Evolutionary conservation across 176 grass and related monocot genomes (phyloP), one percentile per base, ranked within the genome.

Genomic region (Cenchrus purpureus): DNA sequence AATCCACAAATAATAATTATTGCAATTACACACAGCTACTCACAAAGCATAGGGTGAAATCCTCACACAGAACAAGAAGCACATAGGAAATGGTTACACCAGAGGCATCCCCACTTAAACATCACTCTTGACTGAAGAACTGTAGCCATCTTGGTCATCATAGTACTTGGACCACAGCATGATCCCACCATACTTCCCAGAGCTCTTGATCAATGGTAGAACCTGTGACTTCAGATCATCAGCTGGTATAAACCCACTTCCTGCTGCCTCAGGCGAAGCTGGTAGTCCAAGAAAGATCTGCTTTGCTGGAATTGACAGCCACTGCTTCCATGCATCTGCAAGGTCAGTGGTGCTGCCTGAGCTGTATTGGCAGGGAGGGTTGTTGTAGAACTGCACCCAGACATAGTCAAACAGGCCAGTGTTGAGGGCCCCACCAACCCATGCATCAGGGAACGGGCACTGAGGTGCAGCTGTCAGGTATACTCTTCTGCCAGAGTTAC

Each of bases 151-250:
- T 25, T 83, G 88, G 56, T 90, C 88, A 81, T 94, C 88, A 7
- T 93, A 90, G 82, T 93, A 93, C 64, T 86, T 91, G 14, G 92
- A 91, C 92, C 86, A 94, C 10, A 94, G 51, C 92, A 94, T 94
- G 34, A 90, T 90, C 55, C 91, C 91, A 69, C 92, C 92, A 12
- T 94, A 91, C 52, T 93, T 93, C 10, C 53, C 63, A 0, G 88
- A 76, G 5, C 42, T 14, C 86, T 90, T 91, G 32, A 94, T 83
- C 49, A 73, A 34, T 0, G 92, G 88, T 22, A 94, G 92, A 16
- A 93, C 88, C 28, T 83, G 12, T 0, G 86, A 90, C 60, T 73
- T 91, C 3, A 94, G 88, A 59, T 88, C 88, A 25, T 65, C 76
- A 13, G 86, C 42, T n/a, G 88, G 92, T 70, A 94, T 81, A 72